Evolutionary conservation across 2,329 filamentous ascomycete genomes (phyloP).

Genomic region (Venturiaceae sp.): DNA sequence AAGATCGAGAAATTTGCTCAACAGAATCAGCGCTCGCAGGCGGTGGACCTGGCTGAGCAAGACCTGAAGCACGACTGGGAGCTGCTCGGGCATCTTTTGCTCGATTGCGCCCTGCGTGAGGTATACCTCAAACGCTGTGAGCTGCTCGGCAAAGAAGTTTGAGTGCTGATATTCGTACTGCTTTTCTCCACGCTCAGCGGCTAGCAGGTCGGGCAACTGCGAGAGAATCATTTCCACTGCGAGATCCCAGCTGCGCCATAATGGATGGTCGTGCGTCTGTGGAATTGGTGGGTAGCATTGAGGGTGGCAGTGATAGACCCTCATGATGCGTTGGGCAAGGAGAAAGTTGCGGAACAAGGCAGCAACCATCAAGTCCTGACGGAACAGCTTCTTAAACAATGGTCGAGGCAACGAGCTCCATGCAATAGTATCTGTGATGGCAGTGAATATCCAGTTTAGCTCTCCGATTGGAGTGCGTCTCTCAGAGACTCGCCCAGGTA

Average conservation of each 20-base stretch:
- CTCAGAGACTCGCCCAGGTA: constrained; percentile 87
- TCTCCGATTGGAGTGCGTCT: constrained; percentile 88
- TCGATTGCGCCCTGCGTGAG: constrained; percentile 73
- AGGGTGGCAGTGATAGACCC: constrained; percentile 89
- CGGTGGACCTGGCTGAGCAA: constrained; percentile 91
- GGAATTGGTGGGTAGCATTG: constrained; percentile 88
- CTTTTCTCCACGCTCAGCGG: constrained; percentile 64
- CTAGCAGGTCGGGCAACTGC: constrained; percentile 74
- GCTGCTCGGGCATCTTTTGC: constrained; percentile 82
- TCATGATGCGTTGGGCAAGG: constrained; percentile 90
- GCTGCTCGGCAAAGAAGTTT: constrained; percentile 90
- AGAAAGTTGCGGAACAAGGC: constrained; percentile 94
- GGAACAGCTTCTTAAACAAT: constrained; percentile 91
- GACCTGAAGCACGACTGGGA: constrained; percentile 93
- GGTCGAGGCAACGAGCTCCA: constrained; percentile 91
- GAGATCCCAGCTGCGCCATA: constrained; percentile 97
- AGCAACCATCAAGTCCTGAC: constrained; percentile 98
- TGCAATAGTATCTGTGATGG: constrained; percentile 96
- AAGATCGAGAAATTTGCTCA: constrained; percentile 88
- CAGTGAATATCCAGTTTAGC: constrained; percentile 98
- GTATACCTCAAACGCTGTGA: constrained; percentile 96
- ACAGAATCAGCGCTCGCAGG: constrained; percentile 77
- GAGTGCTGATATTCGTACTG: constrained; percentile 90
- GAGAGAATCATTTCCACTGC: constrained; percentile 91
- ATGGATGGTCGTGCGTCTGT: constrained; percentile 84